phyloP scores from a whole-genome alignment of 1,284 basidiomycete species.

The Trichosporon ovoides region DNA sequence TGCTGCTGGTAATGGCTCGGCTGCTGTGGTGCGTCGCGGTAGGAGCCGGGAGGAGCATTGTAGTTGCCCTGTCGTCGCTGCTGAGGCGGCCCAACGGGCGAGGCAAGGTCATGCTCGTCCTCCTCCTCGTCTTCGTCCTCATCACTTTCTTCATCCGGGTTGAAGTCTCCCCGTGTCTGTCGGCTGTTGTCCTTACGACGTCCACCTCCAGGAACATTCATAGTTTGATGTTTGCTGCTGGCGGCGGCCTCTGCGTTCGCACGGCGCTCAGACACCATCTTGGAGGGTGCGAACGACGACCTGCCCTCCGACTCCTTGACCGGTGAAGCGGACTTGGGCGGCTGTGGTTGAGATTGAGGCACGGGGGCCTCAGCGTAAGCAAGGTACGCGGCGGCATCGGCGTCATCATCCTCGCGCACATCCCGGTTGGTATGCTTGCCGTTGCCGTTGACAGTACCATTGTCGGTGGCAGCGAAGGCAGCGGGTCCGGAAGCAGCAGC shows the following conservation, averaged over 20 bases:
- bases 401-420: conserved; percentile 24
- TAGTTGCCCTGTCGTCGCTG: neutral
- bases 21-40: neutral
- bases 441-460: neutral
- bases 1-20: conserved; percentile 6
- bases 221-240: conserved; percentile 60
- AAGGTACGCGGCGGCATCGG: conserved; percentile 38
- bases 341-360: conserved; percentile 1
- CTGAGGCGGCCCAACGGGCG: neutral
- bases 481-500: too few relatives aligned
- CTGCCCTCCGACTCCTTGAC: conserved; percentile 47
- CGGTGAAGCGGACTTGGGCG: neutral
- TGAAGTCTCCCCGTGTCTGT: conserved; percentile 6
- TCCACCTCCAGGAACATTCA: conserved; percentile 45
- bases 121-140: conserved; percentile 72
- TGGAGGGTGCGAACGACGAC: conserved; percentile 79
- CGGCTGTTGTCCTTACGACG: conserved; percentile 19
- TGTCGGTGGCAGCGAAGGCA: neutral
- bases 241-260: conserved; percentile 64
- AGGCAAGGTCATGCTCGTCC: conserved; percentile 45
- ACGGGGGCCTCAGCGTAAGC: conserved; percentile 40
- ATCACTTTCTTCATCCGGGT: conserved; percentile 45
- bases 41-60: neutral
- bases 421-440: neutral
- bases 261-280: conserved; percentile 71